Conservation (phyloP, 73 alveolate species). For the Paramecium primaurelia region DNA sequence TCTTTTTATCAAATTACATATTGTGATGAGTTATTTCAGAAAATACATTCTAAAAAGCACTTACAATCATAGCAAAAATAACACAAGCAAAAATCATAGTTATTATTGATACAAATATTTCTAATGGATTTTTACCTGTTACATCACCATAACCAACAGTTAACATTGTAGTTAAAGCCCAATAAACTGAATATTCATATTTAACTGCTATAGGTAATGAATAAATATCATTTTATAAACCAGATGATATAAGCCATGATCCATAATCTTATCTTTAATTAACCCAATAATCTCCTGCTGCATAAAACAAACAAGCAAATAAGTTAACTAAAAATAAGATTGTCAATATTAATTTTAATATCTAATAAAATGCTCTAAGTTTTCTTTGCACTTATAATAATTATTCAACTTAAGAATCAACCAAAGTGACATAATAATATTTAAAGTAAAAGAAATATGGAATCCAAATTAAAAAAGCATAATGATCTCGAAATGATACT, state of each 20-base stretch:
- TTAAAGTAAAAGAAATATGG: conserved; percentile 15
- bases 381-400: not conserved
- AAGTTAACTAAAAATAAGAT: not conserved
- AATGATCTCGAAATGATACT: not conserved
- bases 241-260: conserved; percentile 1
- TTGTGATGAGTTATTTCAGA: not conserved
- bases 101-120: conserved; percentile 19
- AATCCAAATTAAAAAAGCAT: not conserved
- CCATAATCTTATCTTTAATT: not conserved
- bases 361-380: not conserved
- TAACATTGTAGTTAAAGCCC: conserved; percentile 46
- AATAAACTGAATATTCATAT: conserved; percentile 47
- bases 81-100: conserved; percentile 46
- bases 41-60: conserved; percentile 37
- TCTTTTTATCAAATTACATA: conserved; percentile 13
- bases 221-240: conserved; percentile 28
- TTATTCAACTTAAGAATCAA: not conserved
- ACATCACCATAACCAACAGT: conserved; percentile 52
- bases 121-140: conserved; percentile 24
- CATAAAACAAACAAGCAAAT: conserved; percentile 38
- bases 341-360: not conserved
- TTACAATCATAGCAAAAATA: not conserved
- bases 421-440: not conserved
- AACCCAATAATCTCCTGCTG: conserved; percentile 38
- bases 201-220: not conserved